phyloP scores from a whole-genome alignment of 2,329 filamentous ascomycete species.

The Alternaria solani region DNA sequence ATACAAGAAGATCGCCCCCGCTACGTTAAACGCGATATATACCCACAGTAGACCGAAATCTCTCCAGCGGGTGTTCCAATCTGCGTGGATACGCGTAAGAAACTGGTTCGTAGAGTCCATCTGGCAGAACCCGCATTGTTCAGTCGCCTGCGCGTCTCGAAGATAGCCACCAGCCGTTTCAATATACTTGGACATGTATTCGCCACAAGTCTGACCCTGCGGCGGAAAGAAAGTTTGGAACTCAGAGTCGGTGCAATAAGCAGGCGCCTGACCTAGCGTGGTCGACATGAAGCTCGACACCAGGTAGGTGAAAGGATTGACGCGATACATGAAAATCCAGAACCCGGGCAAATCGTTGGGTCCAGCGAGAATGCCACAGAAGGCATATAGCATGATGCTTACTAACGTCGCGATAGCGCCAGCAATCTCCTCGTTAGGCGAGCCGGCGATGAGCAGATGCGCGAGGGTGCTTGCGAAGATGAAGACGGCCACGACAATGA shows the following conservation, averaged over 20 bases:
- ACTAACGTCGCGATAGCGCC: slow-evolving; percentile 68
- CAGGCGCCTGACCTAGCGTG: slow-evolving; percentile 55
- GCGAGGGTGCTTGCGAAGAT: slow-evolving; percentile 73
- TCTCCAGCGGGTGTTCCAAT: slow-evolving; percentile 66
- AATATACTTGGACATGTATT: slow-evolving; percentile 58
- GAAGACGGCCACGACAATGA: slow-evolving; percentile 67
- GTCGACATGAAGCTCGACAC: slow-evolving; percentile 66
- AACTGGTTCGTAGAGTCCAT: slow-evolving; percentile 58
- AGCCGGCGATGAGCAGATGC: slow-evolving; percentile 74
- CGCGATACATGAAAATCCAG: slow-evolving; percentile 81
- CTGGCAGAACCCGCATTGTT: slow-evolving; percentile 59
- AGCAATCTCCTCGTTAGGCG: slow-evolving; percentile 73
- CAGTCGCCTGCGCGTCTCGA: slow-evolving; percentile 51
- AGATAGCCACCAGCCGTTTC: slow-evolving; percentile 52
- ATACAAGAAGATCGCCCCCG: slow-evolving; percentile 59
- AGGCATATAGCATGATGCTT: slow-evolving; percentile 58
- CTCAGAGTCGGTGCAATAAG: slow-evolving; percentile 58
- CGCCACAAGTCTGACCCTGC: slow-evolving; percentile 47
- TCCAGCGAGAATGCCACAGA: slow-evolving; percentile 66
- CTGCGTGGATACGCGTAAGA: slow-evolving; percentile 52
- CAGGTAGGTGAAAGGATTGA: slow-evolving; percentile 72
- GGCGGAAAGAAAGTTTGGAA: slow-evolving; percentile 52
- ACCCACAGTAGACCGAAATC: slow-evolving; percentile 62
- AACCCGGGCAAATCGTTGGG: slow-evolving; percentile 69
- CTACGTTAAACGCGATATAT: slow-evolving; percentile 61